Base-by-base conservation (phyloP, 495 filamentous ascomycete genomes). In the Hyaloscypha bicolor region DNA sequence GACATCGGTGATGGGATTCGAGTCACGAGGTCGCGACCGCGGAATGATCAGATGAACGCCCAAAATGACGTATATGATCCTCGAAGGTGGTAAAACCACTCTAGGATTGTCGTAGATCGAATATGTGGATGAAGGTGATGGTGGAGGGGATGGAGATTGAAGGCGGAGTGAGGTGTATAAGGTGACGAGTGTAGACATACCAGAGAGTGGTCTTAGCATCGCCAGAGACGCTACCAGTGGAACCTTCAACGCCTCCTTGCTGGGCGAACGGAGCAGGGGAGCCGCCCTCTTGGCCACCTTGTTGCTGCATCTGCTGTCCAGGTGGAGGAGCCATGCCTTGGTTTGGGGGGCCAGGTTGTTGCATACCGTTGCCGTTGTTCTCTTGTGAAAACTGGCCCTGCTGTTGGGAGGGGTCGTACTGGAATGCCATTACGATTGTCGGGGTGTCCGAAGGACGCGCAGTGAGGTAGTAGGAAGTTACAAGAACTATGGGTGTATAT, bases 171-270 rank as follows among this genome's bases (percentile, higher is more conserved):
- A 6, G 21, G 21, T 48, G 29, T 21, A 35, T 12, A 21, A 32
- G 14, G 11, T 22, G 25, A 59, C 39, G 35, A 37, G 35, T 6
- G 35, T 6, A 31, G 35, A n/a, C 8, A 25, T 81, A 93, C 91
- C 91, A 94, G 68, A 94, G 85, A 33, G 91, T 94, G 37, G 91
- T 94, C 86, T 94, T 94, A 62, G 83, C 83, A 70, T 91, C 89
- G 32, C 70, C 76, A 65, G 82, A 79, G 66, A 83, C 83, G 66
- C 82, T 85, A 61, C 80, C 81, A 72, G 76, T 79, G 45, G 75
- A 75, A 63, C 76, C 76, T 30, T 73, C 73, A 65, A 70, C 67
- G 21, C 72, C 72, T 56, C 69, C 69, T 69, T 74, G 72, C 33
- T 72, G 69, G 33, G 69, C 66, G 57, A 74, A 74, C 3, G 72